Percentiles rank a stretch among this genome's conserved stretches.
Conservation (phyloP, 257 asterid genomes). For the Solanum pinnatisectum region DNA sequence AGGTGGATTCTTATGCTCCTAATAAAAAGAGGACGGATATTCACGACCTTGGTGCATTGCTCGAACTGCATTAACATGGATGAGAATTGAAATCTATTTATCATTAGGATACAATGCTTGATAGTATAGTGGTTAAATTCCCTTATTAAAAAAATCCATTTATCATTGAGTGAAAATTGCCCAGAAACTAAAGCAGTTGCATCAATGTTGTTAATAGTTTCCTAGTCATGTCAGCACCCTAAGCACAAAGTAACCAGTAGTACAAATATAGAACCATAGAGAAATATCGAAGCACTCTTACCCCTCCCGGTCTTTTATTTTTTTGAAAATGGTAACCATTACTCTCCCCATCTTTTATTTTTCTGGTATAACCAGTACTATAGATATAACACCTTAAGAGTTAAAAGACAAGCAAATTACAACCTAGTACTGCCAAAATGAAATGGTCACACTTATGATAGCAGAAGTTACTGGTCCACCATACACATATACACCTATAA, state of each 20-base stretch:
- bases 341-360: not conserved
- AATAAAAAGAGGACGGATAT: not conserved
- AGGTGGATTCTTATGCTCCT: not conserved
- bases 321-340: not conserved
- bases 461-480: not conserved
- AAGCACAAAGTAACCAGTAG: not conserved
- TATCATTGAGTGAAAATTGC: not conserved
- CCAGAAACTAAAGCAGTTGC: not conserved
- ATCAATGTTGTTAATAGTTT: not conserved
- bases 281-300: not conserved
- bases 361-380: not conserved
- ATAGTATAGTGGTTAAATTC: not conserved
- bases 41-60: not conserved
- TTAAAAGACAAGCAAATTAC: not conserved
- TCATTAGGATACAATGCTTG: not conserved
- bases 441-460: not conserved
- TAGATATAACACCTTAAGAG: not conserved
- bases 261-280: not conserved
- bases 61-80: not conserved
- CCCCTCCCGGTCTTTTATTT: not conserved
- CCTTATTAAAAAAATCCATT: not conserved
- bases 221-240: not conserved
- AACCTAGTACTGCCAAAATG: not conserved
- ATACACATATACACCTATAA: not conserved
- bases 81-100: not conserved